Base-by-base conservation (phyloP, 1,284 basidiomycete species). In the Hypsizygus ulmarius region DNA sequence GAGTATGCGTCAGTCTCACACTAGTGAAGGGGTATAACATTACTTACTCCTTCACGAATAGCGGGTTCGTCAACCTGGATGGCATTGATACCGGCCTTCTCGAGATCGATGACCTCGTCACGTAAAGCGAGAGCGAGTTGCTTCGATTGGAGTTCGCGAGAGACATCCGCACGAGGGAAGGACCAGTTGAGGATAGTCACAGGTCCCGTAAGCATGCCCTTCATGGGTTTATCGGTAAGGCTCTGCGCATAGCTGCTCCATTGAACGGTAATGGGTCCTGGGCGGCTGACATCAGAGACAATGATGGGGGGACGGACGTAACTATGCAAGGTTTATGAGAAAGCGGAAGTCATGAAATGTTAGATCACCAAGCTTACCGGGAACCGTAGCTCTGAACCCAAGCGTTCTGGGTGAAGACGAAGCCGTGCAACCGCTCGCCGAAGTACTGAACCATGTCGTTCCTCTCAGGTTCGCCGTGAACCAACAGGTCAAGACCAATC, bases 401-500 rank as follows among this genome's bases (percentile, higher is more conserved):
- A 50, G 84, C 97, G 63, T 97, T 95, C 76, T 98, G 93, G 52
- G 94, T 97, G 75, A 97, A 97, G 72, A 91, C 93, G 68, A 99
- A 98, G 60, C 97, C 97, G 55, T 85, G 79, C 61, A 99, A 80
- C 65, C 87, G 91, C 76, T 99, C 97, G 65, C 97, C 97, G 63
- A 99, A 99, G 87, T 99, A 99, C 76, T 97, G 93, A 53, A 97
- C 93, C 95, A 97, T 97, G 81, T 98, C 95, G 73, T 97, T 97
- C 65, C 95, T 87, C 79, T 98, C 95, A 49, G 97, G 91, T 76
- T 99, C 97, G 66, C 97, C 97, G 75, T 99, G 97, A 59, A 99
- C 97, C 63, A 99, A 83, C 54, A 99, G 84, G 74, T 99, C 97
- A 59, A 99, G 86, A 62, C 90, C 95, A 59, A 95, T 82, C 68